A percentile compares a stretch with the other conserved stretches of the same genome.
phyloP scores from a whole-genome alignment of 768 basidiomycete species.

The Mrakia blollopis region DNA sequence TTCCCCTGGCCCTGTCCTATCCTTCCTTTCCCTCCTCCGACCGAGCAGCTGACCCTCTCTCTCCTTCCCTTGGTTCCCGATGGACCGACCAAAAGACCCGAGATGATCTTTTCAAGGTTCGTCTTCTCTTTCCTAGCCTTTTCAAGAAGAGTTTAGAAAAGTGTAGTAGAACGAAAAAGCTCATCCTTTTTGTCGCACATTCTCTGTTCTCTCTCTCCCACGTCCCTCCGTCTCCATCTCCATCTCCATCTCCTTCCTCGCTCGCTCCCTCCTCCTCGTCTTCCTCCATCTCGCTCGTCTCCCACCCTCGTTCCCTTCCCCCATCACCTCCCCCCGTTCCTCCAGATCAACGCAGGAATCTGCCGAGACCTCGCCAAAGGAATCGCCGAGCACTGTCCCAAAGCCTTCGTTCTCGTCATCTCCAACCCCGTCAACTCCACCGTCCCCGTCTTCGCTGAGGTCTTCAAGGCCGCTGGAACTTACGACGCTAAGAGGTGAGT shows the following conservation, averaged over 20 bases:
- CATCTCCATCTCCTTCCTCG: neutral
- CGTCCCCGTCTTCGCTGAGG: constrained; percentile 91
- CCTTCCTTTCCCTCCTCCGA: neutral
- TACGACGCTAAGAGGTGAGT: constrained; percentile 69
- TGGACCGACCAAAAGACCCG: constrained; percentile 35
- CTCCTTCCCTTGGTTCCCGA: neutral
- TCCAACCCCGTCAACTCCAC: constrained; percentile 84
- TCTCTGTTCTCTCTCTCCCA: no score
- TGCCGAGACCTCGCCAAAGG: constrained; percentile 91
- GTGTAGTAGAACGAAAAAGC: neutral
- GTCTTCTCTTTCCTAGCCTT: neutral
- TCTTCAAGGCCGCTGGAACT: constrained; percentile 84
- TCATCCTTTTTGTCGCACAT: neutral
- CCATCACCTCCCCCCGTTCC: neutral
- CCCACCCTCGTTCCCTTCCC: neutral
- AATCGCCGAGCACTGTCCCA: constrained; percentile 75
- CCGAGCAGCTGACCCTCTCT: neutral
- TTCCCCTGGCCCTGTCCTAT: neutral
- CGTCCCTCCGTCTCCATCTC: neutral
- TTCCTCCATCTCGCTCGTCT: neutral
- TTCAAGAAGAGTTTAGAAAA: neutral
- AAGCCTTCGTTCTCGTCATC: constrained; percentile 92
- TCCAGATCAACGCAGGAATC: constrained; percentile 44
- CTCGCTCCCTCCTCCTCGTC: neutral
- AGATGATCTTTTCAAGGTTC: constrained; percentile 45